phyloP scores from a whole-genome alignment of 306 rosid genomes.

The barrel medic (Medicago truncatula) region DNA sequence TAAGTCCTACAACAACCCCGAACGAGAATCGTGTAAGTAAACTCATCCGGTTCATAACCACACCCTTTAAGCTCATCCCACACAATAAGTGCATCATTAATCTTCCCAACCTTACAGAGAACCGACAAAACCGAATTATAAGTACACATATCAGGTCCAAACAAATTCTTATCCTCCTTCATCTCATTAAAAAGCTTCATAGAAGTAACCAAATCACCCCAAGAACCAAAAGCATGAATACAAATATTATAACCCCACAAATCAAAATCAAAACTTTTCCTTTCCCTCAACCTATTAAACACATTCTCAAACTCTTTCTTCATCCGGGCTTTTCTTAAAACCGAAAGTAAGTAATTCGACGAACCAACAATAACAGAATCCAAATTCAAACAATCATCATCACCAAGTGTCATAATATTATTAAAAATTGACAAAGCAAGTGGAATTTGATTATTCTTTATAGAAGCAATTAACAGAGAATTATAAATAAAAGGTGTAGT shows the following conservation, averaged over 20 bases:
- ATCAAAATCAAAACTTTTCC: slow-evolving; percentile 55
- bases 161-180: slow-evolving; percentile 54
- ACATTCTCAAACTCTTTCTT: slow-evolving; percentile 61
- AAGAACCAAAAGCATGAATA: slow-evolving; percentile 82
- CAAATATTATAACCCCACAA: slow-evolving; percentile 70
- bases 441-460: slow-evolving; percentile 61
- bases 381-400: slow-evolving; percentile 39
- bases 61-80: slow-evolving; percentile 81
- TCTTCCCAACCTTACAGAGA: slow-evolving; percentile 75
- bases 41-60: slow-evolving; percentile 73
- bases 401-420: slow-evolving; percentile 42
- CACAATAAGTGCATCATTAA: slow-evolving; percentile 68
- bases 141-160: slow-evolving; percentile 77
- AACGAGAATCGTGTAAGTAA: slow-evolving; percentile 67
- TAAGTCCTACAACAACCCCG: slow-evolving; percentile 76
- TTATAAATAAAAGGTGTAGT: slow-evolving; percentile 48
- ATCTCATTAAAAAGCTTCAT: slow-evolving; percentile 68
- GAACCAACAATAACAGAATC: slow-evolving; percentile 23
- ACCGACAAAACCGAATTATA: slow-evolving; percentile 74
- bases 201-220: slow-evolving; percentile 78
- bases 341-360: slow-evolving; percentile 67
- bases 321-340: slow-evolving; percentile 71
- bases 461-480: slow-evolving; percentile 63
- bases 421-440: slow-evolving; percentile 69
- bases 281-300: slow-evolving; percentile 59